These are phyloP conservation scores for Paratrypanosoma confusum DNA, from an alignment of 208 protist species.

Conservation along the genomic window DNA sequence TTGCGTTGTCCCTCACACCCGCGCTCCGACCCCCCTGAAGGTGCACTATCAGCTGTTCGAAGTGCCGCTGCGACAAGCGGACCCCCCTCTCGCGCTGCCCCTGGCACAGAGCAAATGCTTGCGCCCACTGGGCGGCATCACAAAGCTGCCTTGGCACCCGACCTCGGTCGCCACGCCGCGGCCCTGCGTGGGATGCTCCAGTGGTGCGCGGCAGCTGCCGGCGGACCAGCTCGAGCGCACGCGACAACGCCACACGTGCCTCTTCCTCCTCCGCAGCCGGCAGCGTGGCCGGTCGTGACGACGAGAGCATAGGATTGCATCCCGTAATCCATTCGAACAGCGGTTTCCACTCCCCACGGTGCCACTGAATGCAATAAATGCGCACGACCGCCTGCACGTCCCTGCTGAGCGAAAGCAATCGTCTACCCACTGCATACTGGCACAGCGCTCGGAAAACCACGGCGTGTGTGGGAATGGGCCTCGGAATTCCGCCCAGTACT, in stretches of 20 bases:
- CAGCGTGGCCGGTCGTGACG: conserved; percentile 6
- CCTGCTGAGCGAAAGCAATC: conserved; percentile 11
- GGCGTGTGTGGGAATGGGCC: no score
- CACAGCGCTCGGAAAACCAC: no score
- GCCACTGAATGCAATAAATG: conserved; percentile 8
- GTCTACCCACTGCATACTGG: no score
- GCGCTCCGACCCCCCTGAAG: no score
- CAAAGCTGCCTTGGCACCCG: no score
- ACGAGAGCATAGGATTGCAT: conserved; percentile 1
- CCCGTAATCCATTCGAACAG: conserved; percentile 14
- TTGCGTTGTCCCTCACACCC: no score
- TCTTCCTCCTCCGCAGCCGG: conserved; percentile 4
- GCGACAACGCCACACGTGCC: conserved; percentile 5
- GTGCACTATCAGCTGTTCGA: conserved; percentile 10
- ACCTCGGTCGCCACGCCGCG: no score
- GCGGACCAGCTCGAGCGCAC: conserved; percentile 1
- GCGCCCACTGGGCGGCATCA: conserved; percentile 9
- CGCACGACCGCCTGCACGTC: conserved; percentile 13
- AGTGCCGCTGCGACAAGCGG: conserved; percentile 14
- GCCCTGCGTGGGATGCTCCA: no score
- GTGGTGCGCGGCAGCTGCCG: no score
- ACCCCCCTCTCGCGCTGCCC: conserved; percentile 12
- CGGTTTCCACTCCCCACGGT: conserved; percentile 7
- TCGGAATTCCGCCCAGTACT: no score
- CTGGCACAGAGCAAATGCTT: conserved; percentile 7